A percentile compares a stretch with the other conserved stretches of the same genome.
These are phyloP conservation scores for Wickerhamomyces xylosicus DNA, from an alignment of 805 yeast genomes.

Conservation along the genomic window DNA sequence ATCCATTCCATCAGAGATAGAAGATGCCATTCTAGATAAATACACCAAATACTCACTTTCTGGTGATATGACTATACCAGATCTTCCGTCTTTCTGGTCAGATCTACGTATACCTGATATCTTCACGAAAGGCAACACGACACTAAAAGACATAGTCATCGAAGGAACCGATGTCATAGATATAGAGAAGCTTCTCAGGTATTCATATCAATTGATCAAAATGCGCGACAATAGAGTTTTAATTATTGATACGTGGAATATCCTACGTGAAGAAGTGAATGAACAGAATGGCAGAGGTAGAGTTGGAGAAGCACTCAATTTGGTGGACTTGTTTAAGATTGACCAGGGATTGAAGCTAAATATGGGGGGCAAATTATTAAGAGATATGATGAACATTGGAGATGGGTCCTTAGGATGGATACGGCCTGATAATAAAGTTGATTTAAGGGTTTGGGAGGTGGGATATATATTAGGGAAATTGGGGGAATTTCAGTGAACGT, in stretches of 20 bases:
- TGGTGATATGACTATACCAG: constrained; percentile 26
- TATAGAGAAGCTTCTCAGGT: constrained; percentile 32
- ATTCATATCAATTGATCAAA: constrained; percentile 30
- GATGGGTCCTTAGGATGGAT: constrained; percentile 4
- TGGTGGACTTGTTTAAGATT: constrained; percentile 27
- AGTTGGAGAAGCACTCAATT: background rate
- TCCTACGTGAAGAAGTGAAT: constrained; percentile 24
- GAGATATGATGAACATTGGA: constrained; percentile 38
- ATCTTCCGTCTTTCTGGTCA: constrained; percentile 21
- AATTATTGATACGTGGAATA: constrained; percentile 31
- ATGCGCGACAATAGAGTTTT: constrained; percentile 26
- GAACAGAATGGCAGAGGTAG: background rate
- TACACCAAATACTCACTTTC: constrained; percentile 31
- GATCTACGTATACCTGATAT: constrained; percentile 22
- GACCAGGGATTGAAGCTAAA: constrained; percentile 22
- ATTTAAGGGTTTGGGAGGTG: constrained; percentile 33
- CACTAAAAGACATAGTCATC: constrained; percentile 20
- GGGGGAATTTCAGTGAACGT: constrained; percentile 18
- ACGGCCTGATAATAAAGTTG: constrained; percentile 18
- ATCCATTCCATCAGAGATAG: constrained; percentile 31
- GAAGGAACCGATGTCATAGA: constrained; percentile 36
- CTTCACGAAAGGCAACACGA: constrained; percentile 20
- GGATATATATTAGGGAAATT: constrained; percentile 38
- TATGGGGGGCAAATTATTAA: constrained; percentile 23
- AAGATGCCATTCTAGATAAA: constrained; percentile 32